These are phyloP conservation scores for Takashimella koratensis DNA, from an alignment of 1,284 basidiomycete genomes.

Conservation along the genomic window DNA sequence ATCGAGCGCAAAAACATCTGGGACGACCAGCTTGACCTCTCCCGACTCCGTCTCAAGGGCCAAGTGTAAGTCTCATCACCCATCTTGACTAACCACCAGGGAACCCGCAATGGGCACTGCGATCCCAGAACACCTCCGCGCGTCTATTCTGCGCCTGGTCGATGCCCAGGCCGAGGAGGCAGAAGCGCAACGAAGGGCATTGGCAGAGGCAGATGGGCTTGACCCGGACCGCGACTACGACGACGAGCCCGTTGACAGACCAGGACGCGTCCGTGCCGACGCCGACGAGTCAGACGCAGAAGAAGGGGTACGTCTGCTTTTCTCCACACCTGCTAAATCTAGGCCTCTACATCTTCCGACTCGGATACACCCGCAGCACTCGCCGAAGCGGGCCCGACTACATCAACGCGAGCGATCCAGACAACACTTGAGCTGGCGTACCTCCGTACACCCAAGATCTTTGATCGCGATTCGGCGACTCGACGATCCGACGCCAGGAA, in stretches of 20 bases:
- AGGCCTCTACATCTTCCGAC: constrained; percentile 1
- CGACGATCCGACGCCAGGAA: constrained; percentile 62
- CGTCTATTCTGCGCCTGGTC: constrained; percentile 68
- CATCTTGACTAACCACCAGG: constrained; percentile 4
- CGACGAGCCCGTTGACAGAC: constrained; percentile 16
- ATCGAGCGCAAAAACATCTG: constrained; percentile 60
- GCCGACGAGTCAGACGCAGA: constrained; percentile 21
- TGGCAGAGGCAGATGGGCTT: constrained; percentile 33
- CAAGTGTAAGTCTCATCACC: constrained; percentile 50
- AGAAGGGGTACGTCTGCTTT: background rate
- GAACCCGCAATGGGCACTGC: constrained; percentile 55
- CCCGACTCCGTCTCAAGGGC: constrained; percentile 58
- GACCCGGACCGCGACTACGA: constrained; percentile 47
- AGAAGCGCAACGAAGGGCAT: constrained; percentile 57
- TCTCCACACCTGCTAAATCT: background rate
- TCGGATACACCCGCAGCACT: background rate
- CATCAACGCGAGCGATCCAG: constrained; percentile 45
- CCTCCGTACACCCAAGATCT: constrained; percentile 65
- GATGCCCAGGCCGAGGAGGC: constrained; percentile 65
- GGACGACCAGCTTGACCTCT: constrained; percentile 63
- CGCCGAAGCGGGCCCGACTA: background rate
- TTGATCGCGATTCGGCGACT: constrained; percentile 70
- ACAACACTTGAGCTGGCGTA: constrained; percentile 71
- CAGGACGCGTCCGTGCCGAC: constrained; percentile 28
- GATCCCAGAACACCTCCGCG: constrained; percentile 70